Base-by-base conservation (phyloP, 768 basidiomycete species). In the Pleurotus pulmonarius region DNA sequence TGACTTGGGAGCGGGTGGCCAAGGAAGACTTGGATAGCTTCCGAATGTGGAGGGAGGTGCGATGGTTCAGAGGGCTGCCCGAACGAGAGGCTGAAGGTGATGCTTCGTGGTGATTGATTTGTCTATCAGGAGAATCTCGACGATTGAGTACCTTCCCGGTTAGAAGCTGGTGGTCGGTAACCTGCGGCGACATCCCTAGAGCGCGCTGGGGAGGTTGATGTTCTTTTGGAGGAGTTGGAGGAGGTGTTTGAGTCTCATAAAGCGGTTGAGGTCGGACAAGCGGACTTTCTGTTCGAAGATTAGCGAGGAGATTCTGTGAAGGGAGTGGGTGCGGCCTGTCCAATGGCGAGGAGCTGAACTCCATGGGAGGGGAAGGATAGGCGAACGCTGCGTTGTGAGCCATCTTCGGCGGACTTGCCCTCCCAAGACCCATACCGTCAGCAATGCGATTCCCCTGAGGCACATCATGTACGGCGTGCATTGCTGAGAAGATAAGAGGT, bases 401-500 rank as follows among this genome's bases (percentile, higher is more conserved):
- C 5, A 24, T 41, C 22, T n/a, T 37, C 18, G 38, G 15, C 51
- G 20, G 39, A 22, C 18, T 58, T 34, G 25, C 26, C 25, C 43
- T 53, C 55, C 20, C 37, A 12, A 25, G 54, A 57, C 37, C 18
- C 9, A 15, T 5, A 25, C 12, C 25, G 18, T 37, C 51, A 54
- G 55, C 20, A 58, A 56, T 16, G 58, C 58, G n/a, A 49, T 59
- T 56, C 37, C 58, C 48, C 26, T 47, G 41, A 4, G 59, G 49
- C 8, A 51, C 57, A 49, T 69, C 64, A 25, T 64, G 65, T 5
- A 64, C 56, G n/a, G 68, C 52, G 11, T 74, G 71, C 77, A 80
- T 83, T 3, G 85, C 82, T 5, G 83, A 67, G 56, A 88, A 88
- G 29, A 89, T 88, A 20, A 83, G 73, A 1, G 87, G 85, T 18